Evolutionary conservation across 257 asterid species (phyloP).

Genomic region (Solanum appendiculatum): DNA sequence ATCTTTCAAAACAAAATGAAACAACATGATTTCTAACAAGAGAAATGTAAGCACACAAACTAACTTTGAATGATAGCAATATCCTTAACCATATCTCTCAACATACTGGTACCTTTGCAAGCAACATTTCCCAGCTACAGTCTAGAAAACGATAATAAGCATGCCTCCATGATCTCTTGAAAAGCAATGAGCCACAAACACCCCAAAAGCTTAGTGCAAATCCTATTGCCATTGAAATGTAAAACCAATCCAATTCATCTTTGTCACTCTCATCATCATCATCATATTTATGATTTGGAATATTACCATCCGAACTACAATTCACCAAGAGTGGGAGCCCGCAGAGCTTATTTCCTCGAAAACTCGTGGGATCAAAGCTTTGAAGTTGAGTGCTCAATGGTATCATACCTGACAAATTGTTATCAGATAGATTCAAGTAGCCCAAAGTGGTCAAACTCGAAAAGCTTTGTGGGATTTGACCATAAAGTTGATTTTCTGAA

Average conservation of each 20-base stretch:
- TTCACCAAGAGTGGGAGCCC: not conserved
- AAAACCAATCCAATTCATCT: conserved; percentile 1
- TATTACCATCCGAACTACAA: not conserved
- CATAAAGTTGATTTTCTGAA: not conserved
- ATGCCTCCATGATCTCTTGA: not conserved
- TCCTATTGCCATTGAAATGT: conserved; percentile 4
- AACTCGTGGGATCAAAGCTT: not conserved
- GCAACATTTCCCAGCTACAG: not conserved
- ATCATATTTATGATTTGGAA: not conserved
- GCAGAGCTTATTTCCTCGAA: not conserved
- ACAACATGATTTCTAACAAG: not conserved
- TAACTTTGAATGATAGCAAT: not conserved
- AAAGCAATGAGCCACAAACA: not conserved
- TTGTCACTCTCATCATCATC: not conserved
- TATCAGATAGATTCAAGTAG: not conserved
- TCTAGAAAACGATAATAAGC: not conserved
- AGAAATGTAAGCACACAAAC: not conserved
- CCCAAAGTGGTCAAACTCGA: not conserved
- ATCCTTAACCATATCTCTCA: not conserved
- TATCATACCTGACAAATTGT: conserved; percentile 10
- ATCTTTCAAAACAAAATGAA: too few relatives aligned
- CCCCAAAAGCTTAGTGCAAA: conserved; percentile 6
- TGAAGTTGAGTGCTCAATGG: conserved; percentile 6
- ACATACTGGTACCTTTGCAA: not conserved
- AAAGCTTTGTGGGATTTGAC: not conserved